Conservation (phyloP, 257 asterid genomes). For the Solanum pimpinellifolium region DNA sequence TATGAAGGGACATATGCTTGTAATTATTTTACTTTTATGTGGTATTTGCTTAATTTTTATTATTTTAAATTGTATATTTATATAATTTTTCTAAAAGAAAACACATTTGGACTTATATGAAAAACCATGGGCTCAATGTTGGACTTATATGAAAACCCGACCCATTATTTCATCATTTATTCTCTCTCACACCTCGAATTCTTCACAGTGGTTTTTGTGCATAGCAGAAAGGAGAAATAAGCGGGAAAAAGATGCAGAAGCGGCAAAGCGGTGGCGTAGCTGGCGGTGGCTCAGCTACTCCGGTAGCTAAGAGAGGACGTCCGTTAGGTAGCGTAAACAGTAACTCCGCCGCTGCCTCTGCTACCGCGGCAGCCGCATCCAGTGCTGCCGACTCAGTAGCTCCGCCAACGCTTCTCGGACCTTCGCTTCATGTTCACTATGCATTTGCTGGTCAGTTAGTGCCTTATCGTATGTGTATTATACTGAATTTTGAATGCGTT, state of each 20-base stretch:
- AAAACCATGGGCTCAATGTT: background rate
- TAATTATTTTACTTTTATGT: background rate
- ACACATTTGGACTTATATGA: background rate
- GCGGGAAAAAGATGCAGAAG: conserved; percentile 49
- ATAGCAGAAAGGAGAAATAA: background rate
- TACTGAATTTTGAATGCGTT: background rate
- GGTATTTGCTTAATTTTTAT: background rate
- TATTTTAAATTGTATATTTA: background rate
- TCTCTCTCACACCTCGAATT: background rate
- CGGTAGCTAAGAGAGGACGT: conserved; percentile 88
- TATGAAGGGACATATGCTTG: no score
- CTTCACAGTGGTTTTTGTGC: background rate
- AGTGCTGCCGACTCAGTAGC: conserved; percentile 46
- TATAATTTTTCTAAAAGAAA: background rate
- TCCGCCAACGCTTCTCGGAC: conserved; percentile 74
- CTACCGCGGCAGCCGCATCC: conserved; percentile 20
- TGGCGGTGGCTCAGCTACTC: conserved; percentile 53
- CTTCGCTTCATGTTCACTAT: conserved; percentile 81
- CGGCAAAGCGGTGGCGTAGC: conserved; percentile 43
- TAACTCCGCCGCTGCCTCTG: conserved; percentile 19
- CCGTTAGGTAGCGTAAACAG: conserved; percentile 71
- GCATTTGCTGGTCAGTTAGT: conserved; percentile 64
- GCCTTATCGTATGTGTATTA: background rate
- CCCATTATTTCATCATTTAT: background rate
- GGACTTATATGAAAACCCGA: background rate